Evolutionary conservation across 2,329 filamentous ascomycete species (phyloP), one percentile per base, ranked within the genome.

Genomic region (Plectosphaerella cucumerina): DNA sequence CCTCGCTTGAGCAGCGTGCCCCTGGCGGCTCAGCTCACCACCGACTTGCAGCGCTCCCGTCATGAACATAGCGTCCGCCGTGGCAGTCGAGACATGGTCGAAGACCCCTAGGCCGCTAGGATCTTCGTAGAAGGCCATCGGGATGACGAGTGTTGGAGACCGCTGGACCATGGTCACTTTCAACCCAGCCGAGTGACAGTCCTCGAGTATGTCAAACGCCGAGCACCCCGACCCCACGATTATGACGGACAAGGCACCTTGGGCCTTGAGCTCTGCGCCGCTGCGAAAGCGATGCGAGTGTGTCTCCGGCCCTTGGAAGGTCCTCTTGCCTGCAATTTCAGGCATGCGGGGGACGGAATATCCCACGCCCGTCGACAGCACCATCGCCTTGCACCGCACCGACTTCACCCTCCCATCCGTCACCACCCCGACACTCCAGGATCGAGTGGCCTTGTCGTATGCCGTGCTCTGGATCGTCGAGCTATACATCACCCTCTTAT

Each of bases 181-280:
- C 2, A 70, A 57, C 2, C 62, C 62, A 2, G 64, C 60, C 2
- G 51, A 41, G 45, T 64, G 52, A 50, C 65, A 70, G 50, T 71
- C 66, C 15, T 62, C 59, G 26, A 68, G 54, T 1, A 72, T 57
- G 56, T 74, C 70, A 47, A 75, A 74, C 6, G 67, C 71, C 2
- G 67, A 70, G 51, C 73, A 73, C n/a, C 67, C 69, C 2, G 70
- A 69, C 17, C 70, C 71, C 31, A 70, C 59, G 8, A 72, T 56
- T 11, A 64, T 43, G 11, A 65, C 66, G 2, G 65, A 61, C 63
- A 62, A 62, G 21, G 47, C 57, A 0, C 60, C 63, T 8, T 51
- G 33, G 3, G 58, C 48, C 3, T 33, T 33, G 2, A 68, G 39
- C 3, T 56, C 12, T 2, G 49, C 39, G 9, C 53, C 57, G 26